Evolutionary conservation across 129 eudicot genomes (phyloP), one percentile per base, ranked within the genome.

Genomic region (Helianthus annuus): DNA sequence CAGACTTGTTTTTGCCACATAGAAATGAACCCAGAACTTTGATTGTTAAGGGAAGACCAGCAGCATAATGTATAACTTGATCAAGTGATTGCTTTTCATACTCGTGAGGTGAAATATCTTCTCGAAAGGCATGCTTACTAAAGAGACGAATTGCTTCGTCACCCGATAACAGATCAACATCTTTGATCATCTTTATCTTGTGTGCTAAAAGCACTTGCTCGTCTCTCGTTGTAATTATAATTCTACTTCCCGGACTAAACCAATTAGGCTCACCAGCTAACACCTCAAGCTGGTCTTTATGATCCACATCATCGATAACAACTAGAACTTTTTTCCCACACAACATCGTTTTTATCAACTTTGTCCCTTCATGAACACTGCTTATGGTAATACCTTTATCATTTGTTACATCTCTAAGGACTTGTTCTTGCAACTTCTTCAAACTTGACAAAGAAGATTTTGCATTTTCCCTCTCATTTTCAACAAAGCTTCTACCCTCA

Each of bases 111-210:
- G 87, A 79, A 59, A 71, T 48, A 6, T 54, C 73, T 71, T 68
- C 75, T 9, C 81, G 66, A 15, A 83, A 79, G 70, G 87, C 83
- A 79, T 83, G 70, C 40, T 51, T 66, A 36, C 70, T 71, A n/a
- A 82, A 82, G 5, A 82, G 82, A 12, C 66, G 44, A n/a, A 72
- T 4, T 4, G 85, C 70, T 12, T 82, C 80, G 0, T 60, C 27
- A 1, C 17, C 3, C 51, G 24, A 24, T 48, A 48, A 48, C 4
- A 42, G 16, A 4, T 1, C 1, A 36, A 44, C 38, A 44, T 17
- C 14, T 19, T 44, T 15, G 10, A 44, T 65, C 4, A 6, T 9
- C 6, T 65, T 8, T 54, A 65, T 54, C 19, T 38, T 2, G 12
- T 65, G 39, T 1, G 39, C 54, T 13, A n/a, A 1, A n/a, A 65